Evolutionary conservation across 305 asterid species (phyloP).

Genomic region (Solanum hybrid): DNA sequence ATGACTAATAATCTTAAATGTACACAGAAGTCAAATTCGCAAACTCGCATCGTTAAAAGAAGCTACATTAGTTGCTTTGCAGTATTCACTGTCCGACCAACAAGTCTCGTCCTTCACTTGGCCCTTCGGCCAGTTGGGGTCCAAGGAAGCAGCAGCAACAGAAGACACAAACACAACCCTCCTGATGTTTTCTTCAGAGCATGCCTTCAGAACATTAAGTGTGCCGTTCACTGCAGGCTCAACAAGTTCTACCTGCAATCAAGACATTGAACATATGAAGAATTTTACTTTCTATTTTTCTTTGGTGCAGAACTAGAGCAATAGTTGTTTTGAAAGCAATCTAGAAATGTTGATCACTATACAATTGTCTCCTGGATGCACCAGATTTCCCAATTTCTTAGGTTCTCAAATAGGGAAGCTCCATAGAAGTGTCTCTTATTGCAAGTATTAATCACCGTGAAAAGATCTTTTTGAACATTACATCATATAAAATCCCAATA

Average conservation of each 20-base stretch:
- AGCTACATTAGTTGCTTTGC: slow-evolving; percentile 52
- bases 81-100: slow-evolving; percentile 72
- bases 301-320: neutral
- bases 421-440: neutral
- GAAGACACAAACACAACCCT: slow-evolving; percentile 69
- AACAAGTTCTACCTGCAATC: slow-evolving; percentile 63
- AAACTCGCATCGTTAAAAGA: neutral
- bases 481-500: neutral
- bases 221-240: slow-evolving; percentile 69
- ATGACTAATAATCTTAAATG: neutral
- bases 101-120: slow-evolving; percentile 49
- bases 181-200: slow-evolving; percentile 46
- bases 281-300: neutral
- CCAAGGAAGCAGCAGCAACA: slow-evolving; percentile 32
- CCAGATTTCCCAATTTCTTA: neutral
- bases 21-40: neutral
- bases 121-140: slow-evolving; percentile 54
- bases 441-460: neutral
- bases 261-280: neutral
- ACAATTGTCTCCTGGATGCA: neutral
- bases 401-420: neutral
- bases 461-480: neutral
- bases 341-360: neutral
- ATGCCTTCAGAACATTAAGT: slow-evolving; percentile 61
- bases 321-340: neutral